Conservation (phyloP, 1,284 basidiomycete species). For the Hypsizygus ulmarius region DNA sequence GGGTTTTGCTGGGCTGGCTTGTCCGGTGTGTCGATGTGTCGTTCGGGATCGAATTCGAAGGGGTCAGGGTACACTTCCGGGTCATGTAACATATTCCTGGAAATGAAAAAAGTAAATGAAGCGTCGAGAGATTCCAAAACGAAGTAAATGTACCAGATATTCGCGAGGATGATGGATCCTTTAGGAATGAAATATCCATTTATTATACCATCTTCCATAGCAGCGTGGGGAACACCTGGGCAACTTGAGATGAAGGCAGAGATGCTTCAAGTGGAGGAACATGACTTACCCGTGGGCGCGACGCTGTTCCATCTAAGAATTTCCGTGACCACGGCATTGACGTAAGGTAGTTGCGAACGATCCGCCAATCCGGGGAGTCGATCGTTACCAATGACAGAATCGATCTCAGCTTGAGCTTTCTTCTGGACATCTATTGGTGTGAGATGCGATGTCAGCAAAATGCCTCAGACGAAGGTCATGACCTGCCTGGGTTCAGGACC, state of each 20-base stretch:
- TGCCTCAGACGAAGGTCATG: constrained; percentile 1
- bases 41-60: constrained; percentile 27
- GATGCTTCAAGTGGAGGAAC: background rate
- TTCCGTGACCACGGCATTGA: constrained; percentile 39
- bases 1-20: constrained; percentile 25
- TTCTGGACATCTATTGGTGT: constrained; percentile 32
- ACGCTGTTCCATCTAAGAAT: constrained; percentile 41
- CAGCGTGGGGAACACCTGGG: constrained; percentile 34
- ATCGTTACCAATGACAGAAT: constrained; percentile 35
- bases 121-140: background rate
- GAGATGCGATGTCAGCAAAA: constrained; percentile 19
- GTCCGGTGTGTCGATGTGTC: constrained; percentile 22
- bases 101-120: background rate
- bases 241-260: background rate
- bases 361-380: constrained; percentile 41
- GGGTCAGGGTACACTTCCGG: constrained; percentile 27
- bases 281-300: constrained; percentile 27
- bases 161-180: constrained; percentile 28
- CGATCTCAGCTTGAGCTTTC: constrained; percentile 42
- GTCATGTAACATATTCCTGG: constrained; percentile 31
- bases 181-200: constrained; percentile 38
- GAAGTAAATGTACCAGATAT: constrained; percentile 24
- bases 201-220: constrained; percentile 35
- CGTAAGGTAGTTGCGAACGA: constrained; percentile 35
- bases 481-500: constrained; percentile 38